Evolutionary conservation across 371 early-diverging fungal species (phyloP).

Genomic region (Cokeromyces recurvatus): DNA sequence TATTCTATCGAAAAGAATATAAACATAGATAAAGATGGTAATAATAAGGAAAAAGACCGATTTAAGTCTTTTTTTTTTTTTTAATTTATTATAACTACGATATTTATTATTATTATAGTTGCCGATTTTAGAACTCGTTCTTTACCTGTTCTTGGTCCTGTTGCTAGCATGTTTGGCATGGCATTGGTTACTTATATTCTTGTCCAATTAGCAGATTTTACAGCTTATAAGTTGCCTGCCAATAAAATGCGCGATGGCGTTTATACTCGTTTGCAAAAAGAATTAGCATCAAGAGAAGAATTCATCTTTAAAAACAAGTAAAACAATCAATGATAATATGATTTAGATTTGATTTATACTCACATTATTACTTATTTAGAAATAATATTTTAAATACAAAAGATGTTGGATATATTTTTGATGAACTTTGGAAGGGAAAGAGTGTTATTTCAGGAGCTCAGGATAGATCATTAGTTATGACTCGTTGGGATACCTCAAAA

Average conservation of each 20-base stretch:
- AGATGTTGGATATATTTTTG: conserved; percentile 80
- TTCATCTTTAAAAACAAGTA: conserved; percentile 42
- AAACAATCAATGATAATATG: too few relatives aligned
- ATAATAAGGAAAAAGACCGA: too few relatives aligned
- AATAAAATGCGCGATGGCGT: conserved; percentile 72
- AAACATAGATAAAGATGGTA: conserved; percentile 1
- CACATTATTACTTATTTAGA: conserved; percentile 1
- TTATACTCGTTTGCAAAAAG: conserved; percentile 69
- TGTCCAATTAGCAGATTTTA: conserved; percentile 69
- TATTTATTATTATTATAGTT: conserved; percentile 20
- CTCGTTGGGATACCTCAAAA: conserved; percentile 69
- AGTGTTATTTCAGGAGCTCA: conserved; percentile 69
- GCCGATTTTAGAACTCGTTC: conserved; percentile 81
- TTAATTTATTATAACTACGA: too few relatives aligned
- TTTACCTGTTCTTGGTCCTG: conserved; percentile 78
- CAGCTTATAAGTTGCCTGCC: conserved; percentile 65
- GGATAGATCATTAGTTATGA: conserved; percentile 67
- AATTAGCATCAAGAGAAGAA: conserved; percentile 64
- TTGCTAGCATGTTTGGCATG: conserved; percentile 92
- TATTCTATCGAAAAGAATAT: conserved; percentile 87
- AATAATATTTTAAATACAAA: conserved; percentile 42
- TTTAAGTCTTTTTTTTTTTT: neutral
- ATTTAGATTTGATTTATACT: too few relatives aligned
- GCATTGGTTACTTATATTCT: conserved; percentile 85
- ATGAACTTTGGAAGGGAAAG: conserved; percentile 85